Percentiles rank a stretch among this genome's conserved stretches.
phyloP scores from a whole-genome alignment of 1,284 basidiomycete species.

The Ganoderma sinense region DNA sequence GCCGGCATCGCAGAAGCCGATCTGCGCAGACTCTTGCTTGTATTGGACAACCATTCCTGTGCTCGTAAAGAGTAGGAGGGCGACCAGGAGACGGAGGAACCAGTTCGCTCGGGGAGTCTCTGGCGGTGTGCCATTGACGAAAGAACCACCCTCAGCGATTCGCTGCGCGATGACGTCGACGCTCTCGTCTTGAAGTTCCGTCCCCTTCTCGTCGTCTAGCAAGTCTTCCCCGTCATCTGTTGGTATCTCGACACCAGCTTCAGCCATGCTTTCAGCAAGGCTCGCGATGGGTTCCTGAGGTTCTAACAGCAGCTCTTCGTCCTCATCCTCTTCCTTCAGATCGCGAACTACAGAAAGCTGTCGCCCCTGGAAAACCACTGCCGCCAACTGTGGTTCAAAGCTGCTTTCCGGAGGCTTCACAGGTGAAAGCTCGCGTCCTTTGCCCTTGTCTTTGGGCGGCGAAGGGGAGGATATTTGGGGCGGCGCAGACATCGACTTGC shows the following conservation, averaged over 20 bases:
- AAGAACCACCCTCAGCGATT: constrained; percentile 43
- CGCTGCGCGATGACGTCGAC: constrained; percentile 45
- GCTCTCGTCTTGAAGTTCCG: constrained; percentile 36
- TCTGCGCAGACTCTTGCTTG: constrained; percentile 71
- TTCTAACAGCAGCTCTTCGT: constrained; percentile 7
- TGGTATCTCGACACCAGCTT: constrained; percentile 7
- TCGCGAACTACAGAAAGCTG: constrained; percentile 29
- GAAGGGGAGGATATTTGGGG: constrained; percentile 53
- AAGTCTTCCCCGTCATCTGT: constrained; percentile 22
- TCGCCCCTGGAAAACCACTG: constrained; percentile 34
- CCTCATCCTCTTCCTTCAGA: constrained; percentile 30
- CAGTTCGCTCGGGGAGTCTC: constrained; percentile 14
- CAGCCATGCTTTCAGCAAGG: constrained; percentile 17
- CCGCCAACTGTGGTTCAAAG: constrained; percentile 66
- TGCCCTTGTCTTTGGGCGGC: constrained; percentile 32
- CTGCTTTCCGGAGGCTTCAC: constrained; percentile 42
- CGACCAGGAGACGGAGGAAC: constrained; percentile 48
- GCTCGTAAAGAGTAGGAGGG: constrained; percentile 46
- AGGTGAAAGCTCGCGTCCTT: constrained; percentile 24
- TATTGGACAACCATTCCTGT: constrained; percentile 56
- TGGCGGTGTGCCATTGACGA: constrained; percentile 23
- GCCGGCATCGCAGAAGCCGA: constrained; percentile 86
- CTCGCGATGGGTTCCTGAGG: not conserved
- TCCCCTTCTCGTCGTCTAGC: constrained; percentile 33
- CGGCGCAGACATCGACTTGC: constrained; percentile 77